Evolutionary conservation across 75 land plant species (phyloP).

Genomic region (Cupressus sempervirens): DNA sequence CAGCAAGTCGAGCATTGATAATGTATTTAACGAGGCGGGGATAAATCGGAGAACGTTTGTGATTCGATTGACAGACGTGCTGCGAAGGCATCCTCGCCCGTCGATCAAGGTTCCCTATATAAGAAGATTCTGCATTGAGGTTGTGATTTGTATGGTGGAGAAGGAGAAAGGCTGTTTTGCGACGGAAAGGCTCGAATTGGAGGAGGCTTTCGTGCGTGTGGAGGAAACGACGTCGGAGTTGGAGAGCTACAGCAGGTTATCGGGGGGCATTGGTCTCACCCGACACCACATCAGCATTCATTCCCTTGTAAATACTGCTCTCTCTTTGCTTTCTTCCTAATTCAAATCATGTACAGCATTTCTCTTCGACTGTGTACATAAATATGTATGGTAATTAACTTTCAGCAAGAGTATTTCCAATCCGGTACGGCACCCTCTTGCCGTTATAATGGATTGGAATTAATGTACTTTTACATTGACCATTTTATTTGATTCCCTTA

Average conservation of each 20-base stretch:
- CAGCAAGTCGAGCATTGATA: constrained; percentile 18
- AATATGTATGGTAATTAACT: no score
- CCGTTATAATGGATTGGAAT: no score
- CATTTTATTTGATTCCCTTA: no score
- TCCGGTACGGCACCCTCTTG: no score
- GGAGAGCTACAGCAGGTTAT: not conserved
- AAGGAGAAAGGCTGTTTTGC: not conserved
- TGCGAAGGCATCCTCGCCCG: not conserved
- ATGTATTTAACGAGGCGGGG: constrained; percentile 17
- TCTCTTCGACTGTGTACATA: no score
- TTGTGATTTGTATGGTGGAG: not conserved
- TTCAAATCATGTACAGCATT: not conserved
- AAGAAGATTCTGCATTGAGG: not conserved
- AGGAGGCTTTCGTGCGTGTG: not conserved
- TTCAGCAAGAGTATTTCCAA: no score
- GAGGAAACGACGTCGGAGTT: not conserved
- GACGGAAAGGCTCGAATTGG: not conserved
- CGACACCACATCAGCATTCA: constrained; percentile 27
- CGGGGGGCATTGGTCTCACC: constrained; percentile 54
- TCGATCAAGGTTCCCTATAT: not conserved
- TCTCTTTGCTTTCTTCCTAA: constrained; percentile 29
- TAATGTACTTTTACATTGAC: no score
- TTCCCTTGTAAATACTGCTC: constrained; percentile 42
- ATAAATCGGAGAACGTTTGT: constrained; percentile 28
- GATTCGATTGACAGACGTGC: not conserved